phyloP scores from a whole-genome alignment of 805 yeast species.

The Metschnikowia aberdeeniae region DNA sequence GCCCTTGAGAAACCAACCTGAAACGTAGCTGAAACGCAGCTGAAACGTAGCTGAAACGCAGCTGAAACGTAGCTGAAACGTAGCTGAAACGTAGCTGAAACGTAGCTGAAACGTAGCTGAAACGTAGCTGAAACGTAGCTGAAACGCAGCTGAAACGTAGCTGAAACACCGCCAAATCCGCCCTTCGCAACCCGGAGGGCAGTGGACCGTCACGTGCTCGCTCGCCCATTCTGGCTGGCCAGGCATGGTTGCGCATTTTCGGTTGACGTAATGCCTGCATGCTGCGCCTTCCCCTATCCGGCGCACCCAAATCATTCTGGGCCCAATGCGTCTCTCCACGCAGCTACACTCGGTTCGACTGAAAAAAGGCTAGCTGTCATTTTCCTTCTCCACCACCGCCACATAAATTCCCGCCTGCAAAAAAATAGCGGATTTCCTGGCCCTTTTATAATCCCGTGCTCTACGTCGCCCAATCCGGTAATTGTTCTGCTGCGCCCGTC shows the following conservation, averaged over 20 bases:
- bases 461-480: neutral
- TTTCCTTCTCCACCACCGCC: conserved; percentile 2
- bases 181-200: too few relatives aligned
- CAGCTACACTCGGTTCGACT: neutral
- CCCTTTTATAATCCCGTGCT: conserved; percentile 1
- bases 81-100: neutral
- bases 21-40: neutral
- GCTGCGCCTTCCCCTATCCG: conserved; percentile 3
- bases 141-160: neutral
- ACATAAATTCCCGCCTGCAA: neutral
- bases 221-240: neutral
- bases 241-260: conserved; percentile 1
- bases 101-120: neutral
- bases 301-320: conserved; percentile 2
- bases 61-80: too few relatives aligned
- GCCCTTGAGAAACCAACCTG: too few relatives aligned
- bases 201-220: too few relatives aligned
- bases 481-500: neutral
- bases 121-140: neutral
- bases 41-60: too few relatives aligned
- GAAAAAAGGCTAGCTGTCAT: conserved; percentile 6
- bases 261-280: conserved; percentile 2
- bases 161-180: neutral
- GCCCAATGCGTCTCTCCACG: conserved; percentile 5
- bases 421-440: neutral